These are phyloP conservation scores for Phytophthora sojae DNA, from an alignment of 352 stramenopile genomes.

Conservation along the genomic window DNA sequence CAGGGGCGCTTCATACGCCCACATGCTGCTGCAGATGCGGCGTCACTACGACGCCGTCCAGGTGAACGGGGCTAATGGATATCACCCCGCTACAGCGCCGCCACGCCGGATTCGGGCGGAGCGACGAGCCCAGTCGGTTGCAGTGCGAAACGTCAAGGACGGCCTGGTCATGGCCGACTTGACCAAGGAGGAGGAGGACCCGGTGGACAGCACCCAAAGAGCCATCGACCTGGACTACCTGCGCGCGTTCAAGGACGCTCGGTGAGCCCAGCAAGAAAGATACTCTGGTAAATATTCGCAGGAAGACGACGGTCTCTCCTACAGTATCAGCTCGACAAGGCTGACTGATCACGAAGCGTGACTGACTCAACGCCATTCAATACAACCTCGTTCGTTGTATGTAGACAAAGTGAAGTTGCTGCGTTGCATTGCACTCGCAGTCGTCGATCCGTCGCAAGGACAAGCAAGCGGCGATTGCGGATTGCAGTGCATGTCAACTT, in stretches of 20 bases:
- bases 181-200: slow-evolving; percentile 1
- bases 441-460: neutral
- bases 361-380: slow-evolving; percentile 10
- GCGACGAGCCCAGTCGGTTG: slow-evolving; percentile 29
- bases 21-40: slow-evolving; percentile 40
- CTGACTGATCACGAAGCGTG: slow-evolving; percentile 1
- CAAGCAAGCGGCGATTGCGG: too few species aligned
- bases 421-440: neutral
- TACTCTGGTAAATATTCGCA: slow-evolving; percentile 1
- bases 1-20: slow-evolving; percentile 28
- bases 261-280: slow-evolving; percentile 17
- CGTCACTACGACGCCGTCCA: slow-evolving; percentile 39
- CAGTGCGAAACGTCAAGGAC: slow-evolving; percentile 7
- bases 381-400: neutral
- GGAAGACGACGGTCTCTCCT: slow-evolving; percentile 6
- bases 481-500: slow-evolving; percentile 24
- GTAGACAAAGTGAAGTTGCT: neutral
- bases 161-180: slow-evolving; percentile 7
- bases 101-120: slow-evolving; percentile 30
- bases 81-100: slow-evolving; percentile 21
- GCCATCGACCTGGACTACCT: slow-evolving; percentile 39
- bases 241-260: slow-evolving; percentile 37
- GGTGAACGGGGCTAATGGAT: slow-evolving; percentile 22
- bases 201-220: neutral
- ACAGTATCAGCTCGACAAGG: slow-evolving; percentile 7